These are phyloP conservation scores for Chenopodium formosanum DNA, from an alignment of 148 eudicot species.

Conservation along the genomic window DNA sequence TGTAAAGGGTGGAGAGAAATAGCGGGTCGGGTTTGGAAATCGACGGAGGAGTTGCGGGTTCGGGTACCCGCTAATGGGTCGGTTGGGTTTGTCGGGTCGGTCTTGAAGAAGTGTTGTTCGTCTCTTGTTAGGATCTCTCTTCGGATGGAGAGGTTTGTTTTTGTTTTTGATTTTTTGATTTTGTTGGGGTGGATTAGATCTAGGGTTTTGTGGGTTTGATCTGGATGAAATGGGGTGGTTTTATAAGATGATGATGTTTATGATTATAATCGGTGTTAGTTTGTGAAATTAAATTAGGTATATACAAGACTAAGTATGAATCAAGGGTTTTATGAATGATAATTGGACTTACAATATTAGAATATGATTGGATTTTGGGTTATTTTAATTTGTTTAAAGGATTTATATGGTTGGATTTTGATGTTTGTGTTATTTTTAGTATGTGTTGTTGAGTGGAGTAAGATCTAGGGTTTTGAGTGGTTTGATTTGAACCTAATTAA, in stretches of 20 bases:
- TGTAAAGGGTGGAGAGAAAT: constrained; percentile 83
- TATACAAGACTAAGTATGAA: background rate
- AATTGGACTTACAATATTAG: background rate
- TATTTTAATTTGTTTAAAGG: background rate
- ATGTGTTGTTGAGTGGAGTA: background rate
- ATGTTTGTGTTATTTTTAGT: too few relatives aligned
- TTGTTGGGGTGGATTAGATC: constrained; percentile 9
- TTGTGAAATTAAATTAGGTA: background rate
- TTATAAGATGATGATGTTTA: background rate
- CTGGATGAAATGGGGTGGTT: background rate
- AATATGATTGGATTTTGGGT: constrained; percentile 7
- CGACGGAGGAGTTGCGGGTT: constrained; percentile 72
- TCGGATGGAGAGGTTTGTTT: constrained; percentile 67
- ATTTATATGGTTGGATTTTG: too few relatives aligned
- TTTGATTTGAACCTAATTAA: background rate
- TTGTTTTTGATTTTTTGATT: background rate
- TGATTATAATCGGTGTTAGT: background rate
- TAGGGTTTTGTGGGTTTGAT: background rate
- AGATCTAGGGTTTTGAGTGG: background rate
- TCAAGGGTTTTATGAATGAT: background rate
- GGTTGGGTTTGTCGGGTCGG: constrained; percentile 60
- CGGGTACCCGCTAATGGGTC: constrained; percentile 66
- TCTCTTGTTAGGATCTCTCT: constrained; percentile 66
- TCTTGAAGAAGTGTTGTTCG: constrained; percentile 70
- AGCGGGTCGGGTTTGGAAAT: constrained; percentile 56